Evolutionary conservation across 1,284 basidiomycete genomes (phyloP).

Genomic region (Inonotus obliquus): DNA sequence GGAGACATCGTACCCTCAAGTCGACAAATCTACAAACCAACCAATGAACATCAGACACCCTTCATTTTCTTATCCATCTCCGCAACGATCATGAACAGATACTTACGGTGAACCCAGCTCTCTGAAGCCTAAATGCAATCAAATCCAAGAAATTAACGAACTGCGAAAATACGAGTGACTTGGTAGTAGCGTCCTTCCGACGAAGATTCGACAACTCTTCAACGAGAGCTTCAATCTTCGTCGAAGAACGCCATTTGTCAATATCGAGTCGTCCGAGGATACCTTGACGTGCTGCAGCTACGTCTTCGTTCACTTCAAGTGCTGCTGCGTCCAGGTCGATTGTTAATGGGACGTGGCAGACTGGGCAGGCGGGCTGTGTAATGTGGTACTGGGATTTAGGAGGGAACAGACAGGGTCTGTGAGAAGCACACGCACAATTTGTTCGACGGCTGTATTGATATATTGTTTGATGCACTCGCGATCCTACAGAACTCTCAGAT

Average conservation of each 20-base stretch:
- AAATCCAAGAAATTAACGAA: slow-evolving; percentile 90
- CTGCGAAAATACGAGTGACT: slow-evolving; percentile 95
- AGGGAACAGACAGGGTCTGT: background rate
- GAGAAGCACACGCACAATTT: slow-evolving; percentile 43
- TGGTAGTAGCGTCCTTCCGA: slow-evolving; percentile 85
- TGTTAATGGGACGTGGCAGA: slow-evolving; percentile 90
- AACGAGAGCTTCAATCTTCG: slow-evolving; percentile 95
- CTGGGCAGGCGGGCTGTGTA: slow-evolving; percentile 83
- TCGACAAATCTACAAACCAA: slow-evolving; percentile 74
- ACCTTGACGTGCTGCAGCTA: slow-evolving; percentile 69
- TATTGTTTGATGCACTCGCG: slow-evolving; percentile 96
- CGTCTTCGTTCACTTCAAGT: slow-evolving; percentile 73
- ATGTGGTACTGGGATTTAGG: background rate
- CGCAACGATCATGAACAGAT: background rate
- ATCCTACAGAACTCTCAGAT: slow-evolving; percentile 39
- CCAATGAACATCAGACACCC: background rate
- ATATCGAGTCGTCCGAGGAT: slow-evolving; percentile 90
- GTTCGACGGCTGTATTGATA: slow-evolving; percentile 72
- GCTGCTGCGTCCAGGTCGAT: slow-evolving; percentile 95
- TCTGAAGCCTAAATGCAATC: slow-evolving; percentile 89
- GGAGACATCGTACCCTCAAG: slow-evolving; percentile 97
- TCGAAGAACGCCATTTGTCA: slow-evolving; percentile 88
- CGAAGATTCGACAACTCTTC: slow-evolving; percentile 90
- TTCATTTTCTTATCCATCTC: too few relatives aligned
- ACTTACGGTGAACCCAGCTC: slow-evolving; percentile 81